Evolutionary conservation across 345 rosid genomes (phyloP), one percentile per base, ranked within the genome.

Genomic region (Corchorus capsularis): DNA sequence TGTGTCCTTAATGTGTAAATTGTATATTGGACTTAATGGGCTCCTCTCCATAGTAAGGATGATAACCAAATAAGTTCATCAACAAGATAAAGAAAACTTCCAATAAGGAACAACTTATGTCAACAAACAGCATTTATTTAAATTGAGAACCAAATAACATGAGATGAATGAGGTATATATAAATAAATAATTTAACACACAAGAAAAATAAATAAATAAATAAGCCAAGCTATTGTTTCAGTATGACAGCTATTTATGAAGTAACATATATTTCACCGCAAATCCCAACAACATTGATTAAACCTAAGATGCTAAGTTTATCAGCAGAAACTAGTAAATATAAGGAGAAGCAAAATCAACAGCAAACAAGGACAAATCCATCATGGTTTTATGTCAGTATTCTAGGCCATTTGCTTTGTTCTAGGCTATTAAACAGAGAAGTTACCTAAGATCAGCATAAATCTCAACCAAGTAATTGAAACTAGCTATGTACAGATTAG

Each of bases 181-280:
- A 16, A 63, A 16, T 37, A 63, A 63, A 35, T 16, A 14, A 63
- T 37, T 37, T 12, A 56, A 20, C 34, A 4, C 15, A 22, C 20
- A 5, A 15, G 19, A 8, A 32, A 12, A 60, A 59, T 27, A 59
- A 12, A 4, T 37, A 13, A 17, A 32, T 15, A 15, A 57, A 57
- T 27, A 15, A 57, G 60, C 35, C 63, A 22, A 20, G 35, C 35
- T 20, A 57, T 6, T n/a, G 60, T 55, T 55, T 57, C 63, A 20
- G 14, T 20, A 12, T 27, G 17, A 27, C 4, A 27, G 16, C 17
- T 5, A 60, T 39, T 39, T 12, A 4, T 27, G 15, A 60, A 20
- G 39, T 37, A 22, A 43, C 11, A 63, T 59, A 67, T 0, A 76
- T 56, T n/a, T 47, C 67, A 68, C 19, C n/a, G 19, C 61, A 74